A percentile compares a stretch with the other conserved stretches of the same genome.
Conservation (phyloP, 225 moss, liverwort and hornwort genomes). For the Pseudoscleropodium purum region DNA sequence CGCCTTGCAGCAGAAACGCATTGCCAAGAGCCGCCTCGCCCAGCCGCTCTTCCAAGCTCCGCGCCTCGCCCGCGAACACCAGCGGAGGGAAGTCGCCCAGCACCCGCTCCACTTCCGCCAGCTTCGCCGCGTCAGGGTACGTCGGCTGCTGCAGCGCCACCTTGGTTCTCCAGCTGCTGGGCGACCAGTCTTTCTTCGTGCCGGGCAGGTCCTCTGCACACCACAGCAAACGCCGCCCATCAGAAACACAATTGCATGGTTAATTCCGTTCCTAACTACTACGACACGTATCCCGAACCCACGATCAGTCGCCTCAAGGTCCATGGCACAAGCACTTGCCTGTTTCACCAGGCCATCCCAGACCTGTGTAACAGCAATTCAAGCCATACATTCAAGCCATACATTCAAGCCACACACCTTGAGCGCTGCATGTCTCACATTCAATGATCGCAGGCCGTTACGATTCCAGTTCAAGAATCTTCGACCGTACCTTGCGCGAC, state of each 20-base stretch:
- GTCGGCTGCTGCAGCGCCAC: conserved; percentile 56
- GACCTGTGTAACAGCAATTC: not conserved
- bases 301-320: not conserved
- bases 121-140: conserved; percentile 40
- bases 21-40: conserved; percentile 73
- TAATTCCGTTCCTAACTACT: too few species aligned
- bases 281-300: not conserved
- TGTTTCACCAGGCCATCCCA: not conserved
- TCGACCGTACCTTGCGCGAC: not conserved
- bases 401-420: too few species aligned
- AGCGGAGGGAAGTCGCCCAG: conserved; percentile 54
- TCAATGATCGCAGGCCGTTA: not conserved
- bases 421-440: not conserved
- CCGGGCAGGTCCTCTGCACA: not conserved
- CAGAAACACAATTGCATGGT: not conserved
- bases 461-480: not conserved
- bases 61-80: conserved; percentile 74
- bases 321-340: too few species aligned
- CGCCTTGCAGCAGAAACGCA: conserved; percentile 71
- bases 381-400: not conserved
- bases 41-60: conserved; percentile 61
- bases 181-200: conserved; percentile 17
- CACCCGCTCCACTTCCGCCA: conserved; percentile 21
- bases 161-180: conserved; percentile 55
- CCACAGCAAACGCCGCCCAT: not conserved